Evolutionary conservation across 257 asterid genomes (phyloP), one percentile per base, ranked within the genome.

Genomic region (Forsythia suspensa): DNA sequence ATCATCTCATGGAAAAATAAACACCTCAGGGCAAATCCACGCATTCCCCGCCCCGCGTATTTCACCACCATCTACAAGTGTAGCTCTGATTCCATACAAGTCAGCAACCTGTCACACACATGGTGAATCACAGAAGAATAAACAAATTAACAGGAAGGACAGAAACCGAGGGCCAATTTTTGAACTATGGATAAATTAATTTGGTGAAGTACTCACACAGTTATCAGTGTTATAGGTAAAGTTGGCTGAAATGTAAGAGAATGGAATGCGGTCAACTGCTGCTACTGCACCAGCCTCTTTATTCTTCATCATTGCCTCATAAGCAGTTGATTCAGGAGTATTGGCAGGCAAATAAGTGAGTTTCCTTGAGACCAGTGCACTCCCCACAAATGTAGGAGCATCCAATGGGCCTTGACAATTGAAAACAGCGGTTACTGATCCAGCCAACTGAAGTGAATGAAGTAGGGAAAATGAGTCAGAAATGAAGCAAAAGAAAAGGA

Each of bases 11-110:
- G 82, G 57, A 80, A 59, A 88, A 84, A 87, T 69, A 81, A 85
- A 59, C 80, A 96, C 99, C 99, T 96, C 99, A 72, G 99, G 99
- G 79, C 98, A 96, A 75, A 96, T 96, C 99, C 99, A 96, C n/a
- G 98, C 97, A 88, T 96, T 96, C 71, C 99, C 99, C 5, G 99
- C 99, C 78, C 99, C 99, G 21, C 99, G 98, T 85, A 96, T 94
- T 87, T 96, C 99, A 84, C 99, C 99, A 69, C 99, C 99, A 90
- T 96, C 99, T 82, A 94, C 94, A 77, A 96, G 98, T 82, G 94
- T 92, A 70, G 97, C 98, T 84, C 98, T 89, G 88, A 96, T 95
- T 76, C 99, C 99, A 82, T 95, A 95, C 88, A 95, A 89, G 85
- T 95, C 99, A 77, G 99, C 98, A 77, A 95, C 99, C 99, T 95